Evolutionary conservation across 805 yeast species (phyloP), one percentile per base, ranked within the genome.

Genomic region (Helenozyma rhizophorensis): DNA sequence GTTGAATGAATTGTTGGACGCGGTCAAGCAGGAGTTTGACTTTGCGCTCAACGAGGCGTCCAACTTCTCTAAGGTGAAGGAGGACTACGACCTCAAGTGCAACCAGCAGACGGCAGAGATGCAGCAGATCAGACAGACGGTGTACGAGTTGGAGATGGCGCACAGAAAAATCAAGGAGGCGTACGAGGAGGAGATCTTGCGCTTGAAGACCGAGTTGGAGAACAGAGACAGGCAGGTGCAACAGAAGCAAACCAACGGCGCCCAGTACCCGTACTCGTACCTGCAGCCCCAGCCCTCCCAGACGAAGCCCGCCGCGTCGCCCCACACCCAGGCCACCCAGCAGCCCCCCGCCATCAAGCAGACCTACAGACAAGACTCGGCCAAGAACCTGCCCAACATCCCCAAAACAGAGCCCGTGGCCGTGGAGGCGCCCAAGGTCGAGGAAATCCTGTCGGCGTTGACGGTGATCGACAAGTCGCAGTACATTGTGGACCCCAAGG

Each of bases 161-260:
- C 97, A 90, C 66, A 74, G 95, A 48, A 85, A 86, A 56, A 84
- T 93, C 74, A 89, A 90, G 64, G 97, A 90, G 53, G 88, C 89
- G 28, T 93, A 90, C 62, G 97, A 90, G 60, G 95, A 85, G 51
- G 97, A 90, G 62, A 83, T 93, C 36, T 68, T 77, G 54, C 72
- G 93, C 47, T 72, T 90, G 60, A 88, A 90, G 60, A 78, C 80
- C 43, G 96, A 88, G 56, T 70, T 90, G 45, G 96, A 87, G 50
- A 76, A 72, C 52, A 71, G 89, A 49, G 94, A 85, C 54, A 73
- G 90, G 56, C 73, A 57, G 45, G 59, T 62, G 27, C 54, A 51
- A 40, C 67, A 53, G 36, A 65, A 48, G 35, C 63, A 52, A 39
- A 61, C 34, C 72, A 67, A 40, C 71, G 64, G 36, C 67, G 57